phyloP scores from a whole-genome alignment of 192 early-diverging fungal genomes.

The Entomortierella lignicola region DNA sequence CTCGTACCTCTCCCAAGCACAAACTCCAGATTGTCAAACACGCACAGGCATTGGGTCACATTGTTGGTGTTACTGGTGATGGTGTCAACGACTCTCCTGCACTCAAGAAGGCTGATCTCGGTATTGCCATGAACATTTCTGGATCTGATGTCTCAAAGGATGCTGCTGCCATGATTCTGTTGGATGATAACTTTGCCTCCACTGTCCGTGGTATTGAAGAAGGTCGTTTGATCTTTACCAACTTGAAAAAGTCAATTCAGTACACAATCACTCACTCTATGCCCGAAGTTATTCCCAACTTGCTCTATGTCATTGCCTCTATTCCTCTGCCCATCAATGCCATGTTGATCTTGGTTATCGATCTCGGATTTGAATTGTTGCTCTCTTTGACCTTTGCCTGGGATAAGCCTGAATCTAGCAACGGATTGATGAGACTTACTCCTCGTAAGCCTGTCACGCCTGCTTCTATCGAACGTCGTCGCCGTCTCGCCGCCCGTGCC shows the following conservation, averaged over 20 bases:
- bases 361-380: slow-evolving; percentile 95
- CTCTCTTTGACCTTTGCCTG: slow-evolving; percentile 90
- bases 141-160: slow-evolving; percentile 98
- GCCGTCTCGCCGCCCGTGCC: slow-evolving; percentile 62
- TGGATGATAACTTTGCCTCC: slow-evolving; percentile 99
- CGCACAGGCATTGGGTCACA: slow-evolving; percentile 92
- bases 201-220: slow-evolving; percentile 94
- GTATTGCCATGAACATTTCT: slow-evolving; percentile 96
- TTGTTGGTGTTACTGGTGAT: slow-evolving; percentile 98
- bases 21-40: slow-evolving; percentile 96
- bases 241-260: slow-evolving; percentile 94
- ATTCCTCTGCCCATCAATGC: slow-evolving; percentile 84
- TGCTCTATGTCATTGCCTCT: slow-evolving; percentile 89
- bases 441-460: slow-evolving; percentile 91
- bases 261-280: slow-evolving; percentile 94
- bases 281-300: slow-evolving; percentile 88
- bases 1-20: slow-evolving; percentile 95
- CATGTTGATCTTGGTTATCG: slow-evolving; percentile 90
- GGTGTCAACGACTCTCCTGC: slow-evolving; percentile 98
- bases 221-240: slow-evolving; percentile 94
- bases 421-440: slow-evolving; percentile 86
- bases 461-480: slow-evolving; percentile 77
- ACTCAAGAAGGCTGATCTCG: slow-evolving; percentile 95
- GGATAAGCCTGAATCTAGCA: slow-evolving; percentile 85
- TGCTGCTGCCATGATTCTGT: slow-evolving; percentile 95